Conservation (phyloP, 306 rosid genomes). For the Acacia melanoxylon region DNA sequence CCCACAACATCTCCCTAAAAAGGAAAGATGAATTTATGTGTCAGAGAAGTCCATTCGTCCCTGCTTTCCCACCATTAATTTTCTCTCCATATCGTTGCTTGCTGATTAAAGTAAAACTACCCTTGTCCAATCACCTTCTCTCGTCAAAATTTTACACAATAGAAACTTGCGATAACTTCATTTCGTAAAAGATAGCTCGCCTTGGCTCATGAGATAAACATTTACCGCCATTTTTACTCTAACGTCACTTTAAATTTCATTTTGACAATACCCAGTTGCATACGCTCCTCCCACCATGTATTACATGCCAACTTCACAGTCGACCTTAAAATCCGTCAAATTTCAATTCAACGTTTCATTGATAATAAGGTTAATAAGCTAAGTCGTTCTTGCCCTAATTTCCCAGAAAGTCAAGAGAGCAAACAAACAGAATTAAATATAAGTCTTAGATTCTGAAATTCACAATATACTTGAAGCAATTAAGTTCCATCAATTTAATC, state of each 20-base stretch:
- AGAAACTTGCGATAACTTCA: not conserved
- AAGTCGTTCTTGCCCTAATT: constrained; percentile 10
- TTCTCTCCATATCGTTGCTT: not conserved
- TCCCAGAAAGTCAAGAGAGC: not conserved
- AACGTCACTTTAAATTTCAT: not conserved
- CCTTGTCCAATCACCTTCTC: not conserved
- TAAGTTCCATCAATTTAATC: not conserved
- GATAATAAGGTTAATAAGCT: not conserved
- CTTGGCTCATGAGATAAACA: not conserved
- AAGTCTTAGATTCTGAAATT: not conserved
- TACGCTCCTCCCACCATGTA: not conserved
- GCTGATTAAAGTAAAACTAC: not conserved
- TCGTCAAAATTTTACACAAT: constrained; percentile 7
- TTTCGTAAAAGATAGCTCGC: not conserved
- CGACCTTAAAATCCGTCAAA: not conserved
- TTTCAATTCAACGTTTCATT: not conserved
- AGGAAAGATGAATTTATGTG: not conserved
- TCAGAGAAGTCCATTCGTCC: not conserved
- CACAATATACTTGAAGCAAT: not conserved
- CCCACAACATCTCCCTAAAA: not conserved
- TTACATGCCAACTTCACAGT: not conserved
- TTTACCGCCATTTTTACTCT: constrained; percentile 13
- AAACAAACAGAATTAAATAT: not conserved
- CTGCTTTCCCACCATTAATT: not conserved
- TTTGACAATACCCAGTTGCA: constrained; percentile 5